These are phyloP conservation scores for Euphorbia neoarborescens DNA, from an alignment of 441 rosid genomes.

Conservation along the genomic window DNA sequence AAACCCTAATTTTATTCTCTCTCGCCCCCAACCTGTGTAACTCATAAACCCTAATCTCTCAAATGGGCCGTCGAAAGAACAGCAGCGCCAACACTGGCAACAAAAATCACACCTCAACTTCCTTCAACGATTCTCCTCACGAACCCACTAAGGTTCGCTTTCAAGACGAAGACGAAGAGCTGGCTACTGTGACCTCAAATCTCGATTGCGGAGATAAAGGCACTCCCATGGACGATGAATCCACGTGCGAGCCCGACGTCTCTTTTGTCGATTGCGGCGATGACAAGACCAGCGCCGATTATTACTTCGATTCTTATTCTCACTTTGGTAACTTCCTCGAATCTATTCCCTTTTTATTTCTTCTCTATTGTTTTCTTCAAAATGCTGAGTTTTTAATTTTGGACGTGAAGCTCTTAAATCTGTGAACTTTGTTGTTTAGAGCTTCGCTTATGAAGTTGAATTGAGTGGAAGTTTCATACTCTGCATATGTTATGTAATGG, in stretches of 20 bases:
- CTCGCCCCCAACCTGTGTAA: conserved; percentile 15
- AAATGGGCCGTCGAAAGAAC: conserved; percentile 51
- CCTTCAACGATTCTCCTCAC: conserved; percentile 14
- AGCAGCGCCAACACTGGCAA: conserved; percentile 14
- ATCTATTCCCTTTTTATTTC: conserved; percentile 4
- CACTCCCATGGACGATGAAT: conserved; percentile 33
- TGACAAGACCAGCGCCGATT: conserved; percentile 76
- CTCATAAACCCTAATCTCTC: conserved; percentile 16
- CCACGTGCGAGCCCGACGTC: conserved; percentile 48
- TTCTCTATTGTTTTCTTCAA: not conserved
- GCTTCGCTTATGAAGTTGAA: not conserved
- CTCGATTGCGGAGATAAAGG: conserved; percentile 33
- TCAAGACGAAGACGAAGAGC: conserved; percentile 32
- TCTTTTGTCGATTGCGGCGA: conserved; percentile 35
- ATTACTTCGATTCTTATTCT: conserved; percentile 87
- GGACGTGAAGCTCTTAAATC: not conserved
- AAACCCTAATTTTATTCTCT: conserved; percentile 29
- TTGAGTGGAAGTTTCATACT: not conserved
- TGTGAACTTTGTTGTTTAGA: not conserved
- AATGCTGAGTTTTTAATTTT: not conserved
- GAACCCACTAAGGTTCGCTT: conserved; percentile 34
- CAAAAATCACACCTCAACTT: conserved; percentile 27
- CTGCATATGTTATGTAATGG: not conserved
- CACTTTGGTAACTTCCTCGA: conserved; percentile 58
- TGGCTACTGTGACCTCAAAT: conserved; percentile 31